Conservation (phyloP, 2,329 filamentous ascomycete species). For the Capronia americana region DNA sequence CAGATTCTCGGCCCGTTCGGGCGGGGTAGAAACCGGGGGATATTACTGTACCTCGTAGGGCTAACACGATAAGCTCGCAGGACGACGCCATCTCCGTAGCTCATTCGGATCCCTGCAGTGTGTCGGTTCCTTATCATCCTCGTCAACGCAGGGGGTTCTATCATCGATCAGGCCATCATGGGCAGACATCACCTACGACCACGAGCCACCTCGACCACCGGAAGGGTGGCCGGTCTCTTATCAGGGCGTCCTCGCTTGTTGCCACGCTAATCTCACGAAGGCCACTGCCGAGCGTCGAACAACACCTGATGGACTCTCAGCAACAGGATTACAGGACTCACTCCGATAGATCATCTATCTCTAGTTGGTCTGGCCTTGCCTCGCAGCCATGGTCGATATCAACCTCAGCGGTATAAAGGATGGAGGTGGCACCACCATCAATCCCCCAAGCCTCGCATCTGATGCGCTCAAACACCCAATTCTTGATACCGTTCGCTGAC, state of each 20-base stretch:
- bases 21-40: no score
- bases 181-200: neutral
- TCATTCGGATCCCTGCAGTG: neutral
- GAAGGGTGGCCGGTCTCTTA: neutral
- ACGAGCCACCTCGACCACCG: neutral
- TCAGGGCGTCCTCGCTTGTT: neutral
- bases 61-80: neutral
- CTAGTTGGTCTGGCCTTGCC: neutral
- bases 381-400: neutral
- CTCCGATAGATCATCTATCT: neutral
- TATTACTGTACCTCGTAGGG: no score
- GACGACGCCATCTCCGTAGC: neutral
- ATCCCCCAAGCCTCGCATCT: neutral
- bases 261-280: neutral
- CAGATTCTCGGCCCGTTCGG: neutral
- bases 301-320: neutral
- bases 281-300: neutral
- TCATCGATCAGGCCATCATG: neutral
- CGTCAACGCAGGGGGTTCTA: neutral
- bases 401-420: slow-evolving; percentile 2
- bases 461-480: neutral
- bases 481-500: neutral
- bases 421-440: neutral
- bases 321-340: neutral
- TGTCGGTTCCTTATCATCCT: neutral